Evolutionary conservation across 1,284 basidiomycete genomes (phyloP).

Genomic region (Austropuccinia psidii): DNA sequence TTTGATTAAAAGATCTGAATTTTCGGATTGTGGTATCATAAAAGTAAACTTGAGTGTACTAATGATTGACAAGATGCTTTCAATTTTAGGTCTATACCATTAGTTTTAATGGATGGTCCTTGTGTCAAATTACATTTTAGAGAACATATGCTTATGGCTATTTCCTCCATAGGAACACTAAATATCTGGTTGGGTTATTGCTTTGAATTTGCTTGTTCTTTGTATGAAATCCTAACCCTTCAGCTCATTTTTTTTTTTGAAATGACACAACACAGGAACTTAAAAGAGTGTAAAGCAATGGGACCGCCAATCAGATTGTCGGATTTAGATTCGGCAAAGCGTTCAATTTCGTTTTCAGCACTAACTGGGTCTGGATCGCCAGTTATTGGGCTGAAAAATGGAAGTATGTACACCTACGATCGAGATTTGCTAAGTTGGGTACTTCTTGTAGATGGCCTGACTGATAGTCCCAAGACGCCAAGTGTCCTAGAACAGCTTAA

Average conservation of each 20-base stretch:
- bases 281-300: slow-evolving; percentile 58
- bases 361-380: slow-evolving; percentile 70
- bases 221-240: not conserved
- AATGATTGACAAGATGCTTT: not conserved
- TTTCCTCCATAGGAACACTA: slow-evolving; percentile 64
- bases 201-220: slow-evolving; percentile 13
- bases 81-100: slow-evolving; percentile 60
- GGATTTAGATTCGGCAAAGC: slow-evolving; percentile 56
- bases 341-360: slow-evolving; percentile 56
- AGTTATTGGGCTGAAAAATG: slow-evolving; percentile 65
- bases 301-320: slow-evolving; percentile 61
- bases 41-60: no score
- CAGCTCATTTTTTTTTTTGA: not conserved
- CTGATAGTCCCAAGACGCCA: not conserved
- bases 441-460: not conserved
- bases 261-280: slow-evolving; percentile 56
- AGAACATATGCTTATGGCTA: slow-evolving; percentile 59
- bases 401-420: slow-evolving; percentile 69
- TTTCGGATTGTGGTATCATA: slow-evolving; percentile 57
- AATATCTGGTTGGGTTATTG: slow-evolving; percentile 60
- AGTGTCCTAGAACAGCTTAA: not conserved
- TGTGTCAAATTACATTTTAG: slow-evolving; percentile 61
- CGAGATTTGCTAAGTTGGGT: slow-evolving; percentile 32
- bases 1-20: slow-evolving; percentile 62
- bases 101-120: slow-evolving; percentile 63